phyloP scores from a whole-genome alignment of 2,329 filamentous ascomycete species.

The Cucurbitaria berberidis region DNA sequence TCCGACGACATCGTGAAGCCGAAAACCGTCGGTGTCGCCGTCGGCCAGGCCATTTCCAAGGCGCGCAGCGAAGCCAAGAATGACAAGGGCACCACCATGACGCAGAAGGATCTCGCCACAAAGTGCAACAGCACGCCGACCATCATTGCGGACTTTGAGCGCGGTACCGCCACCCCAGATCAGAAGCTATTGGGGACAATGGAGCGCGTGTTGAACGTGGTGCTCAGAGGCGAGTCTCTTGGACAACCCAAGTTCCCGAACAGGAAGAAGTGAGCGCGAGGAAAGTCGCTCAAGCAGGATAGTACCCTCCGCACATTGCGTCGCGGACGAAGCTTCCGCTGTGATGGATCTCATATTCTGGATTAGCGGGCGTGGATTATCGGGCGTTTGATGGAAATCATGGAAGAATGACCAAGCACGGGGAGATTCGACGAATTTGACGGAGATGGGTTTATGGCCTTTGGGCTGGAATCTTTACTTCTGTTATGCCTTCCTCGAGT shows the following conservation, averaged over 20 bases:
- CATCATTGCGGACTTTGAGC: conserved; percentile 85
- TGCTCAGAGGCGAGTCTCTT: conserved; percentile 84
- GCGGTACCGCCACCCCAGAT: conserved; percentile 76
- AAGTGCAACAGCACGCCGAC: conserved; percentile 87
- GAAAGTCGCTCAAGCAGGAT: not conserved
- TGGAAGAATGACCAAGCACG: conserved; percentile 13
- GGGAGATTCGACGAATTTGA: conserved; percentile 1
- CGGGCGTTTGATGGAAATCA: conserved; percentile 30
- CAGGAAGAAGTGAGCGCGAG: conserved; percentile 66
- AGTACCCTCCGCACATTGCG: not conserved
- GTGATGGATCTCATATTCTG: conserved; percentile 20
- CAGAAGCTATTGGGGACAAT: conserved; percentile 80
- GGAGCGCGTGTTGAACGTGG: conserved; percentile 85
- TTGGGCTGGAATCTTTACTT: conserved; percentile 3
- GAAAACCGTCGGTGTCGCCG: conserved; percentile 78
- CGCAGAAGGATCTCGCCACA: conserved; percentile 84
- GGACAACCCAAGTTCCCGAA: conserved; percentile 79
- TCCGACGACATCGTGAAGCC: conserved; percentile 97
- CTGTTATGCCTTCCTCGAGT: not conserved
- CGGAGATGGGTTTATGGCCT: not conserved
- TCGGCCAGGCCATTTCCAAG: conserved; percentile 82
- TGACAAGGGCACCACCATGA: conserved; percentile 75
- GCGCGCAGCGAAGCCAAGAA: conserved; percentile 82
- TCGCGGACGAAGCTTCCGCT: conserved; percentile 1
- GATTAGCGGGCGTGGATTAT: conserved; percentile 37